phyloP scores from a whole-genome alignment of 805 yeast species.

The Lipomyces japonicus region DNA sequence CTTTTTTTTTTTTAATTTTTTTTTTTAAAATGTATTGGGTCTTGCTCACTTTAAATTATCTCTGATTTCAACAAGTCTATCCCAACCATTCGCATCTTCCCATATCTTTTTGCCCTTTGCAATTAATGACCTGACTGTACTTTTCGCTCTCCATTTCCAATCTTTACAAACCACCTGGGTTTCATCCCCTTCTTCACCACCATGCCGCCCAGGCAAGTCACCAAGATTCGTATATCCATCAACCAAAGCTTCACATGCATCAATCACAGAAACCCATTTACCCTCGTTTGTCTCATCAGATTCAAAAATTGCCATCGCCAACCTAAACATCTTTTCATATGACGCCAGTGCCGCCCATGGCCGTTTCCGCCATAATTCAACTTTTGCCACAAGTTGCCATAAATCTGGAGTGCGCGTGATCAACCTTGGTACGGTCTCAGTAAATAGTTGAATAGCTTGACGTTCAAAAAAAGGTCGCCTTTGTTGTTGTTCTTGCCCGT shows the following conservation, averaged over 20 bases:
- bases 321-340: constrained; percentile 81
- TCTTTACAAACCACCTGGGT: constrained; percentile 69
- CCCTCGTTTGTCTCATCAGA: constrained; percentile 57
- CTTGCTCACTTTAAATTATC: constrained; percentile 37
- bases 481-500: constrained; percentile 34
- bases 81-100: constrained; percentile 81
- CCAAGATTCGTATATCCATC: constrained; percentile 87
- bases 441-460: constrained; percentile 66
- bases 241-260: constrained; percentile 68
- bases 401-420: constrained; percentile 62
- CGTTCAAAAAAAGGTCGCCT: constrained; percentile 56
- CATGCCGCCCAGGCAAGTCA: constrained; percentile 57
- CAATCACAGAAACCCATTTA: constrained; percentile 76
- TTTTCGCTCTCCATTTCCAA: constrained; percentile 81
- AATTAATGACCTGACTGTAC: constrained; percentile 67
- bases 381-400: constrained; percentile 82
- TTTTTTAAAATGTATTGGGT: not conserved
- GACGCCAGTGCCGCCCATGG: constrained; percentile 88
- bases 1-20: not conserved
- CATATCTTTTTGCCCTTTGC: constrained; percentile 74
- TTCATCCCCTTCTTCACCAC: constrained; percentile 74
- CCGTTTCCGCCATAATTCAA: constrained; percentile 76
- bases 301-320: constrained; percentile 55
- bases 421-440: constrained; percentile 62
- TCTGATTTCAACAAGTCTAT: constrained; percentile 52